Evolutionary conservation across 805 yeast genomes (phyloP).

Genomic region (Tetrapisispora pingtungensis): DNA sequence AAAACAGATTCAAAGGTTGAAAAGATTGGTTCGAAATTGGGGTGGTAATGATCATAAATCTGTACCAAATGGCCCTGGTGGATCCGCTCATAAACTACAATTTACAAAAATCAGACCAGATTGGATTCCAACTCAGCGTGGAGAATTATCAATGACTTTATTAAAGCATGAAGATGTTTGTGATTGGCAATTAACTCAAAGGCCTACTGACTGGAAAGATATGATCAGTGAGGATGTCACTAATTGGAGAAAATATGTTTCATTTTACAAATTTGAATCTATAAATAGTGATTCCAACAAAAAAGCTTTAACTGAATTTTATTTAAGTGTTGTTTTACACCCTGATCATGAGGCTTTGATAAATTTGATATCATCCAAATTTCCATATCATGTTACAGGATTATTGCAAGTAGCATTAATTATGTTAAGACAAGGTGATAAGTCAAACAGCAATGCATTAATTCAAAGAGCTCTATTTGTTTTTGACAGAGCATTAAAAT

Average conservation of each 20-base stretch:
- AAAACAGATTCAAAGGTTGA: conserved; percentile 45
- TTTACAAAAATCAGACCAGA: conserved; percentile 69
- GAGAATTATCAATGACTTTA: conserved; percentile 53
- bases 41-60: conserved; percentile 66
- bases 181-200: conserved; percentile 28
- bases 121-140: conserved; percentile 63
- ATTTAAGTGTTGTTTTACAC: conserved; percentile 54
- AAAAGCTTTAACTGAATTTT: conserved; percentile 39
- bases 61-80: conserved; percentile 51
- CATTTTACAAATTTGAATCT: conserved; percentile 45
- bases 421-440: conserved; percentile 66
- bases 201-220: conserved; percentile 41
- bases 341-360: conserved; percentile 73
- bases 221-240: conserved; percentile 35
- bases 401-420: conserved; percentile 72
- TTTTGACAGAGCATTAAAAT: conserved; percentile 64
- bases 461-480: conserved; percentile 70
- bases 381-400: conserved; percentile 70
- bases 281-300: conserved; percentile 28
- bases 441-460: conserved; percentile 55
- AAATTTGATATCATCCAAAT: conserved; percentile 39
- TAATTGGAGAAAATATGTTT: conserved; percentile 34
- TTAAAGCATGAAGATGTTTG: conserved; percentile 33
- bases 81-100: conserved; percentile 49
- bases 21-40: conserved; percentile 64